These are phyloP conservation scores for Ophiostoma novo-ulmi DNA, from an alignment of 2,329 filamentous ascomycete genomes.

Conservation along the genomic window DNA sequence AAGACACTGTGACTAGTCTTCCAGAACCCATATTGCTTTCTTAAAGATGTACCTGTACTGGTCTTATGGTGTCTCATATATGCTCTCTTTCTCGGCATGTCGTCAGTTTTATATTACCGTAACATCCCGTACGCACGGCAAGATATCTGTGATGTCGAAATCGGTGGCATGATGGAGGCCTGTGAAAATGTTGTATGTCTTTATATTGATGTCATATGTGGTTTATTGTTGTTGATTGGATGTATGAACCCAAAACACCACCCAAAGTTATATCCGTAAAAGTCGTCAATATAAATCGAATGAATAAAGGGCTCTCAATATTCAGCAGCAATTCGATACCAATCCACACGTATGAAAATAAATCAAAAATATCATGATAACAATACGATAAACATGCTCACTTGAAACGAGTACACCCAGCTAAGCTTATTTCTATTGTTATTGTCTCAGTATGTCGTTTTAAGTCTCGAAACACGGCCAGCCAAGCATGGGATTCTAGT, in stretches of 20 bases:
- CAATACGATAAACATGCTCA: neutral
- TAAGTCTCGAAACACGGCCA: slow-evolving; percentile 2
- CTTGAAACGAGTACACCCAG: neutral
- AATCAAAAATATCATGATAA: neutral
- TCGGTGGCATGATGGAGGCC: slow-evolving; percentile 1
- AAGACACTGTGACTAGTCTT: neutral
- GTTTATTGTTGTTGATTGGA: no score
- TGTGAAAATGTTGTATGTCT: neutral
- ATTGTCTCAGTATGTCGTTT: slow-evolving; percentile 10
- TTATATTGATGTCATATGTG: neutral
- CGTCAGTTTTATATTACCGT: neutral
- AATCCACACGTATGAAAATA: neutral
- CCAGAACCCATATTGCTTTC: neutral
- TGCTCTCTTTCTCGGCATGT: neutral
- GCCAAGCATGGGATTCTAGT: slow-evolving; percentile 7
- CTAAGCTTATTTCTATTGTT: slow-evolving; percentile 3
- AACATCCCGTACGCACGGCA: slow-evolving; percentile 9
- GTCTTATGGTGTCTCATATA: neutral
- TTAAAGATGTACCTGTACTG: neutral
- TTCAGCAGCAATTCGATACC: neutral
- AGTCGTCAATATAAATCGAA: neutral
- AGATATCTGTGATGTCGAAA: neutral
- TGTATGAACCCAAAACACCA: no score
- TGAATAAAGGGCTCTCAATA: neutral
- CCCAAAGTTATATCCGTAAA: neutral